These are phyloP conservation scores for Diaporthe batatas DNA, from an alignment of 2,329 filamentous ascomycete species.

Conservation along the genomic window DNA sequence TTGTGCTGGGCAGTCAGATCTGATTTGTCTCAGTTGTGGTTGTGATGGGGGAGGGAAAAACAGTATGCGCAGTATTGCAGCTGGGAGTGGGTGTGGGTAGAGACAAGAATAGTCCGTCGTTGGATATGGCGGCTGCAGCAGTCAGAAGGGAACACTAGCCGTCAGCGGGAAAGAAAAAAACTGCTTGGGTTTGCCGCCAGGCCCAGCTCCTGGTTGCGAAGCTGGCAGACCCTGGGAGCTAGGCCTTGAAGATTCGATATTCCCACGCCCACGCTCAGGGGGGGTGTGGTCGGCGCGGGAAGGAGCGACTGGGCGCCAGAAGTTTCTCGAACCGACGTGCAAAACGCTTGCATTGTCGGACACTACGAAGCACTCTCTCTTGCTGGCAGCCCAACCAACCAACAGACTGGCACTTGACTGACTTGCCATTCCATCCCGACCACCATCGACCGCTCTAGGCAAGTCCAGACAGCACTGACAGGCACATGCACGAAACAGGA, in stretches of 20 bases:
- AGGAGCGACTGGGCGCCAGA: slow-evolving; percentile 16
- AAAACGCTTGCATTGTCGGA: neutral
- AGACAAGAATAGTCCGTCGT: neutral
- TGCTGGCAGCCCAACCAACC: neutral
- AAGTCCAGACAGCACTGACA: neutral
- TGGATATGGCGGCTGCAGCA: slow-evolving; percentile 30
- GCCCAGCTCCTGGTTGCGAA: slow-evolving; percentile 20
- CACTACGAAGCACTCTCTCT: neutral
- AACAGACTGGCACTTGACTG: neutral
- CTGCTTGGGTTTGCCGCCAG: slow-evolving; percentile 21
- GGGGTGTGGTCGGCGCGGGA: neutral
- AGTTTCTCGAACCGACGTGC: slow-evolving; percentile 23
- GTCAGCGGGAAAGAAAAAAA: slow-evolving; percentile 17
- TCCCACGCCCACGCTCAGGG: neutral
- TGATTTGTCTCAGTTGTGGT: slow-evolving; percentile 1
- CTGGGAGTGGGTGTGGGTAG: slow-evolving; percentile 5
- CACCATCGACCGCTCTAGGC: slow-evolving; percentile 4
- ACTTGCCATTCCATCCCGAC: neutral
- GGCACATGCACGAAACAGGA: slow-evolving; percentile 2
- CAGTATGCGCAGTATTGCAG: slow-evolving; percentile 6
- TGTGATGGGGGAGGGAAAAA: slow-evolving; percentile 17
- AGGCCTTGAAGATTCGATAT: slow-evolving; percentile 3
- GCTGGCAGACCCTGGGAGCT: slow-evolving; percentile 28
- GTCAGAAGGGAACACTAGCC: slow-evolving; percentile 1
- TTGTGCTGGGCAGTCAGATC: slow-evolving; percentile 20